phyloP scores from a whole-genome alignment of 192 early-diverging fungal species.

The Oehlia diaphana region DNA sequence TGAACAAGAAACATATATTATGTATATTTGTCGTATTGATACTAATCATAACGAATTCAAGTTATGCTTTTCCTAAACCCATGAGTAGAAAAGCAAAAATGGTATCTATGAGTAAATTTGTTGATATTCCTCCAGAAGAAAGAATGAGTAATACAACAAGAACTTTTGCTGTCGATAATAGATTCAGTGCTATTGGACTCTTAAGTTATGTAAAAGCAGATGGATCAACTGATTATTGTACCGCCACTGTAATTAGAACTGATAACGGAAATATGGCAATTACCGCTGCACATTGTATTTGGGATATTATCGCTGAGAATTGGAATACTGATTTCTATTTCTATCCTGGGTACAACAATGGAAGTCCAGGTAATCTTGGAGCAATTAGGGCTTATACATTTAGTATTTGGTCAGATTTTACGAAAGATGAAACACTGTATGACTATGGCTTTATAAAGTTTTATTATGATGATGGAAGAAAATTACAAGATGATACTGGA shows the following conservation, averaged over 20 bases:
- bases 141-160: not conserved
- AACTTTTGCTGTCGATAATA: not conserved
- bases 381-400: not conserved
- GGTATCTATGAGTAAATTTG: not conserved
- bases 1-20: conserved; percentile 6
- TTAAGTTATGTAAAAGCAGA: not conserved
- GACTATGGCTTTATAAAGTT: conserved; percentile 5
- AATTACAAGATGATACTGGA: conserved; percentile 1
- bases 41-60: not conserved
- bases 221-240: not conserved
- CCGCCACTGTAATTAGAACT: not conserved
- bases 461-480: not conserved
- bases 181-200: not conserved
- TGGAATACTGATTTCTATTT: not conserved
- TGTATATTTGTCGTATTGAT: not conserved
- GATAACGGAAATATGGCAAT: not conserved
- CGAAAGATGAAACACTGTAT: not conserved
- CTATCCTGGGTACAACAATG: conserved; percentile 4
- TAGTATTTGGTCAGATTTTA: not conserved
- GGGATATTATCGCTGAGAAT: not conserved
- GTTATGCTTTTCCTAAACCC: conserved; percentile 6
- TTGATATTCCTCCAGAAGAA: not conserved
- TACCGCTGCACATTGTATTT: conserved; percentile 14
- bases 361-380: not conserved
- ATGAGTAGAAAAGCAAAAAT: not conserved